A percentile compares a stretch with the other conserved stretches of the same genome.
phyloP scores from a whole-genome alignment of 139 green algal genomes.

The Micromonas commoda region DNA sequence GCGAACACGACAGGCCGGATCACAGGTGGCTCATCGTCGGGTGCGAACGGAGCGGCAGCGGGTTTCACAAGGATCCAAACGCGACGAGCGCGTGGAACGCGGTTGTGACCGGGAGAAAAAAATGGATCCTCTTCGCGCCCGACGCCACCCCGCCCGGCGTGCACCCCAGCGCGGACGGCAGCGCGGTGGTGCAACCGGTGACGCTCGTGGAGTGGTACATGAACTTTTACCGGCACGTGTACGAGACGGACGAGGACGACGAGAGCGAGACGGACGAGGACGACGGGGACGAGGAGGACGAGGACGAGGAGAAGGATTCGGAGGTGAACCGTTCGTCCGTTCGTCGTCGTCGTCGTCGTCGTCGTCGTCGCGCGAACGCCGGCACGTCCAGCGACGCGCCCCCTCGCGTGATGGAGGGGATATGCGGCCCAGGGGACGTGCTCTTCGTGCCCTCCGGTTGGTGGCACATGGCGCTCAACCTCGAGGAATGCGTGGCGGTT shows the following conservation, averaged over 20 bases:
- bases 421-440: slow-evolving; percentile 43
- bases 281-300: not conserved
- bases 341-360: not conserved
- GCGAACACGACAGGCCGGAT: slow-evolving; percentile 51
- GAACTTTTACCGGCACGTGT: slow-evolving; percentile 45
- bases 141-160: slow-evolving; percentile 63
- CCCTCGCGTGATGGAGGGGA: slow-evolving; percentile 32
- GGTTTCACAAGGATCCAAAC: slow-evolving; percentile 52
- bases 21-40: slow-evolving; percentile 94
- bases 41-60: slow-evolving; percentile 58
- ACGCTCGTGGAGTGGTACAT: slow-evolving; percentile 90
- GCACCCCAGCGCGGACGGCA: slow-evolving; percentile 72
- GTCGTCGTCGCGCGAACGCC: not conserved
- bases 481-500: slow-evolving; percentile 43
- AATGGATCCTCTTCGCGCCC: slow-evolving; percentile 88
- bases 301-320: not conserved
- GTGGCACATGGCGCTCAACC: slow-evolving; percentile 52
- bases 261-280: not conserved
- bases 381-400: not conserved
- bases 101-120: slow-evolving; percentile 76
- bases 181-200: slow-evolving; percentile 77
- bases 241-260: not conserved
- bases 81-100: slow-evolving; percentile 80
- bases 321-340: not conserved
- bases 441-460: slow-evolving; percentile 51